Base-by-base conservation (phyloP, 164 flowering plant genomes). In the Protea cynaroides region DNA sequence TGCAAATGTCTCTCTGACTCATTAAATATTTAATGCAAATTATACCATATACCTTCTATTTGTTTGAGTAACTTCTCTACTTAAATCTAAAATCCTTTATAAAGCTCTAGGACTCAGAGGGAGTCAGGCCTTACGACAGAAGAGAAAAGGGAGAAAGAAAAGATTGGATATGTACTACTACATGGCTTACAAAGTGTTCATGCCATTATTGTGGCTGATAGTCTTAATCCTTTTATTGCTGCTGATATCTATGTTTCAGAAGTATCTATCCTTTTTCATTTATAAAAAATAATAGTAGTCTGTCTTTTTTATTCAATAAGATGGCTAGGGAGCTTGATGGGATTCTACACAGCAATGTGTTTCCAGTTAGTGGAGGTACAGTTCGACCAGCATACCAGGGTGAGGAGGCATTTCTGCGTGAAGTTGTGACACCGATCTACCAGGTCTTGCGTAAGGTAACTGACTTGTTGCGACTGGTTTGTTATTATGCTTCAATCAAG, bases 361-460 rank as follows among this genome's bases (percentile, higher is more conserved):
- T 78, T 51, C 71, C 77, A 23, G 95, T 81, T 25, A 84, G 73
- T 69, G 96, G 94, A 64, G 89, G 68, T 55, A 19, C 73, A 38
- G 76, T 70, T 65, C 80, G 76, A 65, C 44, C 76, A 70, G 78
- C 70, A 56, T 73, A 78, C 43, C 83, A 69, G 44, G 88, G 81
- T 60, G 97, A 88, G 49, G 96, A 91, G 67, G 59, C 84, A 21
- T 94, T 94, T 77, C 70, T 94, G 70, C 82, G 70, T 65, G 81
- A 80, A 23, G 88, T 91, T 76, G 71, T 94, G 59, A 84, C 89
- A 50, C 99, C 99, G 12, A 86, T 94, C 37, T 94, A 85, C 69
- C 78, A 84, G 56, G 97, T 94, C 63, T 17, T 94, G 68, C 81
- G 68, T 8, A 82, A 77, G 97, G 98, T 93, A 79, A 64, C 29